A percentile compares a stretch with the other conserved stretches of the same genome.
Evolutionary conservation across 2,329 filamentous ascomycete genomes (phyloP).

Genomic region (Scolecobasidium constrictum): DNA sequence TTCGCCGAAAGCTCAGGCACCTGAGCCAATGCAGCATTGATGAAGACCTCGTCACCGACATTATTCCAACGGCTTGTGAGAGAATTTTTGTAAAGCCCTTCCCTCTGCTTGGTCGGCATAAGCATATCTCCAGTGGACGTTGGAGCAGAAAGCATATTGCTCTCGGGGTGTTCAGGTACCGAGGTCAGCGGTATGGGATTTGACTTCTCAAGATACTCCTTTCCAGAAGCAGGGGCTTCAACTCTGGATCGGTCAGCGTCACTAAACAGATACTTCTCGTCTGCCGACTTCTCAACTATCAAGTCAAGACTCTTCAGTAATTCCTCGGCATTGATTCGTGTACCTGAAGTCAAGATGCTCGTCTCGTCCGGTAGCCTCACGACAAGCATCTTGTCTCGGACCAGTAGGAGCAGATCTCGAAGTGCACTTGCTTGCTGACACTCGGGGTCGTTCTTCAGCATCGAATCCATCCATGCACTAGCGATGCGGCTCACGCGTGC

Average conservation of each 20-base stretch:
- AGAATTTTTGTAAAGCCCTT: too few species aligned
- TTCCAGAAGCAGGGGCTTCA: background rate
- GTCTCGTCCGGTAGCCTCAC: background rate
- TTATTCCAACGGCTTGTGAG: too few species aligned
- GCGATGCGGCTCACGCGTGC: too few species aligned
- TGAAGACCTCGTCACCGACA: too few species aligned
- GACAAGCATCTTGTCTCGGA: constrained; percentile 1
- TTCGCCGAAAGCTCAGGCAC: too few species aligned
- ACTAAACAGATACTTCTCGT: background rate
- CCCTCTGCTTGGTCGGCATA: too few species aligned
- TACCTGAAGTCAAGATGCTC: background rate
- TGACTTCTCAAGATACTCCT: background rate
- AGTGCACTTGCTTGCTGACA: background rate
- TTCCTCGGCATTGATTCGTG: constrained; percentile 1
- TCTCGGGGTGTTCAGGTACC: background rate
- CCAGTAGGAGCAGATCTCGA: background rate
- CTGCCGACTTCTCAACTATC: background rate
- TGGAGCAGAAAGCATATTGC: background rate
- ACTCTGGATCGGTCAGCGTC: background rate
- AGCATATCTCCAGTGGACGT: background rate
- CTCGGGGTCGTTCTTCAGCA: too few species aligned
- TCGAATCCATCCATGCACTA: too few species aligned
- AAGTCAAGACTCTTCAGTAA: background rate
- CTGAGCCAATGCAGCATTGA: too few species aligned
- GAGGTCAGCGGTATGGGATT: background rate